Conservation (phyloP, 371 early-diverging fungal species). For the Mortierella sp. region DNA sequence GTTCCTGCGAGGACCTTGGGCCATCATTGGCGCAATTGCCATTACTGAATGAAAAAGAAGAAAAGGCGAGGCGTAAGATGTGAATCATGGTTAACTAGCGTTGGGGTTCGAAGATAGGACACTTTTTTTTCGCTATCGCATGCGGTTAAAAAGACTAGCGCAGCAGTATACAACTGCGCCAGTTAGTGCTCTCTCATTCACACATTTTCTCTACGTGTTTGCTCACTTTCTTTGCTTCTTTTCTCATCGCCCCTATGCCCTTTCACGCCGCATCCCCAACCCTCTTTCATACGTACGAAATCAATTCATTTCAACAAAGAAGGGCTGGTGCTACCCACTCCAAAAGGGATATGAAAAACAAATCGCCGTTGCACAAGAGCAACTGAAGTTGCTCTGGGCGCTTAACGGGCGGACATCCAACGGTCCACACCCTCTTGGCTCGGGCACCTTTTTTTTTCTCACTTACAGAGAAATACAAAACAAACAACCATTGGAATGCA, state of each 20-base stretch:
- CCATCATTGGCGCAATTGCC: background rate
- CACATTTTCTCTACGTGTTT: background rate
- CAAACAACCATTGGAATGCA: background rate
- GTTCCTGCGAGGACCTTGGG: too few relatives aligned
- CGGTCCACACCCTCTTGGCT: background rate
- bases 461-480: background rate
- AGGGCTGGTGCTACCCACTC: background rate
- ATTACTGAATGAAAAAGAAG: background rate
- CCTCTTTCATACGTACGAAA: background rate
- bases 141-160: background rate
- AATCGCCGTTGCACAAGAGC: background rate
- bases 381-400: background rate
- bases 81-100: background rate
- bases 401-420: background rate
- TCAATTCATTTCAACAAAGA: background rate
- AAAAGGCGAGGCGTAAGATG: background rate
- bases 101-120: background rate
- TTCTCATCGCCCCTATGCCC: background rate
- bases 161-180: background rate
- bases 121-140: background rate
- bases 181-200: background rate
- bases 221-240: background rate
- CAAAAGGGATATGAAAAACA: background rate
- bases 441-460: background rate
- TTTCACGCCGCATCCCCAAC: background rate